Evolutionary conservation across 768 basidiomycete genomes (phyloP).

Genomic region (Lactarius psammicola): DNA sequence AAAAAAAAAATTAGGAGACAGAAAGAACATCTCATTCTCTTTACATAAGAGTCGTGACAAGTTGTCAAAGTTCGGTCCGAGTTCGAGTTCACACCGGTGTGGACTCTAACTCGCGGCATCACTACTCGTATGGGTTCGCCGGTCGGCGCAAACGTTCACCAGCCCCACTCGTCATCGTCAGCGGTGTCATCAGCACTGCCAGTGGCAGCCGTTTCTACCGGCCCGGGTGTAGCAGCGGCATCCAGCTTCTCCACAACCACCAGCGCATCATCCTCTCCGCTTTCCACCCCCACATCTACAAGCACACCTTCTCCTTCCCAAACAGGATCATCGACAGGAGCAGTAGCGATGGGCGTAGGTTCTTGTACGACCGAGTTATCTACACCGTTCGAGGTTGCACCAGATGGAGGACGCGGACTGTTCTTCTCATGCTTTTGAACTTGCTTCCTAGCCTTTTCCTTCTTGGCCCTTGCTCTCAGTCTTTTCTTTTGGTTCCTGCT

Average conservation of each 20-base stretch:
- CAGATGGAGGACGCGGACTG: neutral
- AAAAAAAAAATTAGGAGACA: no score
- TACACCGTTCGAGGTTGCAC: neutral
- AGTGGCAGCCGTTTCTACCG: neutral
- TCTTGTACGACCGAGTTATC: constrained; percentile 16
- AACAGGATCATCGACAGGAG: constrained; percentile 3
- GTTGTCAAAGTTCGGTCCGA: no score
- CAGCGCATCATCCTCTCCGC: neutral
- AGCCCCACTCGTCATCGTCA: constrained; percentile 5
- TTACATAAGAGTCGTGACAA: no score
- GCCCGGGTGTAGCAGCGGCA: no score
- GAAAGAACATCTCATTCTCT: no score
- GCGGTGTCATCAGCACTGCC: neutral
- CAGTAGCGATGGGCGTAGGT: neutral
- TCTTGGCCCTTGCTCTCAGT: neutral
- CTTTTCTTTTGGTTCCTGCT: neutral
- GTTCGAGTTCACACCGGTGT: no score
- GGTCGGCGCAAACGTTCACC: neutral
- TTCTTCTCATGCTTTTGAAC: constrained; percentile 14
- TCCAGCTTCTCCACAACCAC: neutral
- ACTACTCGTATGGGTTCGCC: constrained; percentile 4
- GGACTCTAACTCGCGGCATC: no score
- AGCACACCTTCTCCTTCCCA: constrained; percentile 6
- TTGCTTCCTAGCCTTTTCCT: neutral
- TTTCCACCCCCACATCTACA: constrained; percentile 5